Conservation (phyloP, 129 eudicot species). For the Chrysanthemum makinoi region DNA sequence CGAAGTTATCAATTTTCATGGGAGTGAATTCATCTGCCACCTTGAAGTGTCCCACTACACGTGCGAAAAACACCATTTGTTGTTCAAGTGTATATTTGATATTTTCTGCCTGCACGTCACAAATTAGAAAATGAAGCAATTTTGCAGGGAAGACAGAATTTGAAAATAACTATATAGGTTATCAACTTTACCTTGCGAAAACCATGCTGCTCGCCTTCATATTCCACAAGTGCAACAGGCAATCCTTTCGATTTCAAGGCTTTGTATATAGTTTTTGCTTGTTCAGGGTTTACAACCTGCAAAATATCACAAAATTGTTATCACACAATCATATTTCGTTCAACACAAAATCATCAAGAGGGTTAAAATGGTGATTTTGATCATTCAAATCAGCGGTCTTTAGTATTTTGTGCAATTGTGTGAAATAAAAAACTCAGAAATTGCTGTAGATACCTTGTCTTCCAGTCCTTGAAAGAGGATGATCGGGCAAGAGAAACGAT, state of each 20-base stretch:
- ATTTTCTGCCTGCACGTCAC: slow-evolving; percentile 47
- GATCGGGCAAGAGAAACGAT: slow-evolving; percentile 45
- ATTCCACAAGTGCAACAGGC: slow-evolving; percentile 49
- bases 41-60: slow-evolving; percentile 44
- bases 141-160: background rate
- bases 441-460: slow-evolving; percentile 37
- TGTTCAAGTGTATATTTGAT: slow-evolving; percentile 50
- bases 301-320: slow-evolving; percentile 9
- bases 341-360: background rate
- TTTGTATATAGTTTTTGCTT: slow-evolving; percentile 42
- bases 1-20: slow-evolving; percentile 37
- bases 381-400: background rate
- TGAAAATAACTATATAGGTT: background rate
- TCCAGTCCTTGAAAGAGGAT: slow-evolving; percentile 55
- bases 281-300: slow-evolving; percentile 48
- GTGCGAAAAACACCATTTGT: slow-evolving; percentile 57
- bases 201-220: slow-evolving; percentile 54
- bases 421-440: slow-evolving; percentile 1
- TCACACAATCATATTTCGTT: background rate
- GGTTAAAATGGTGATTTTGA: background rate
- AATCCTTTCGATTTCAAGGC: slow-evolving; percentile 50
- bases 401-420: background rate
- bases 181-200: slow-evolving; percentile 36
- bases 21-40: slow-evolving; percentile 39
- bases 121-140: background rate